Conservation (phyloP, 495 filamentous ascomycete genomes). For the Letharia lupina region DNA sequence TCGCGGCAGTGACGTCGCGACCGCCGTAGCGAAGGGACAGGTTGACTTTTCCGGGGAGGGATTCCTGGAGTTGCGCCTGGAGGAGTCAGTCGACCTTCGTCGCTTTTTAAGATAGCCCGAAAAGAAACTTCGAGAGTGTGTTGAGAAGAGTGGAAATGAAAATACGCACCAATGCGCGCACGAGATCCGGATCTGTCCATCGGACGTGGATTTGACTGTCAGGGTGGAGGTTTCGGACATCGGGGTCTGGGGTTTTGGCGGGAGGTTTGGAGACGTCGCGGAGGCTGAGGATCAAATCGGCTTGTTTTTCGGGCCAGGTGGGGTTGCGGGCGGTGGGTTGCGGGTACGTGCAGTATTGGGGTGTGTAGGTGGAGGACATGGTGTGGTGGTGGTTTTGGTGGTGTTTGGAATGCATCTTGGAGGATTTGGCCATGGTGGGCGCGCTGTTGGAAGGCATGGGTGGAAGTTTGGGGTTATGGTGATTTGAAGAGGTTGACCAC, state of each 20-base stretch:
- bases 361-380: not conserved
- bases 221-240: not conserved
- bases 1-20: not conserved
- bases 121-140: no score
- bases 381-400: not conserved
- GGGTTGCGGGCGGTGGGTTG: not conserved
- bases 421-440: not conserved
- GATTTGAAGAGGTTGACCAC: not conserved
- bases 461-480: not conserved
- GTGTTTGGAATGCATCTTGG: slow-evolving; percentile 5
- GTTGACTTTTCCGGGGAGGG: not conserved
- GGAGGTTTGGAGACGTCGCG: not conserved
- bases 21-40: not conserved
- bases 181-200: not conserved
- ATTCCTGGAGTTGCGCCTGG: not conserved
- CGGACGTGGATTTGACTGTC: not conserved
- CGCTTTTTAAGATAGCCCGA: no score
- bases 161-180: not conserved
- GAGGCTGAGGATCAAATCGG: not conserved
- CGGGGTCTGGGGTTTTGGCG: not conserved
- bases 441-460: not conserved
- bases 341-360: not conserved
- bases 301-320: not conserved
- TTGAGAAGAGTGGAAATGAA: no score
- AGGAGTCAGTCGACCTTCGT: not conserved